Conservation (phyloP, 129 eudicot species). For the Flaveria robusta region DNA sequence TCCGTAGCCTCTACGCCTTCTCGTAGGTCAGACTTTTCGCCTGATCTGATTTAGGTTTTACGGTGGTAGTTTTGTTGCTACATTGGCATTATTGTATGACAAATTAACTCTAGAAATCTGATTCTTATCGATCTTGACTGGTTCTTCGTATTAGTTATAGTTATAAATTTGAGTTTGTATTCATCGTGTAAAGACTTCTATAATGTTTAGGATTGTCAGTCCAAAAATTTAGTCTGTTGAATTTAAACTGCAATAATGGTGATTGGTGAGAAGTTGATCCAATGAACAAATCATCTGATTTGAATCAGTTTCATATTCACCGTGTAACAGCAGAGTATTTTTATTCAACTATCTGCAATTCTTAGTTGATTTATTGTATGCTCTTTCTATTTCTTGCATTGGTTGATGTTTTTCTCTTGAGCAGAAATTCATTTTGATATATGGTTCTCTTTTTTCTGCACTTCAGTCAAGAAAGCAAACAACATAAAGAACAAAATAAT, state of each 20-base stretch:
- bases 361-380: not conserved
- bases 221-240: not conserved
- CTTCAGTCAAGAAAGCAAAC: slow-evolving; percentile 63
- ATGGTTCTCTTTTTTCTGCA: slow-evolving; percentile 9
- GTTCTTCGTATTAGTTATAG: too few species aligned
- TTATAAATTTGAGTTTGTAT: too few species aligned
- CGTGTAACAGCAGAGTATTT: slow-evolving; percentile 1
- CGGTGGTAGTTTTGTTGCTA: not conserved
- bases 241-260: not conserved
- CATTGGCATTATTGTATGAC: not conserved
- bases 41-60: not conserved
- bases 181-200: too few species aligned
- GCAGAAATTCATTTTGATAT: not conserved
- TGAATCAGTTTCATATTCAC: not conserved
- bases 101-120: not conserved
- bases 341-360: not conserved
- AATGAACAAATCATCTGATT: not conserved
- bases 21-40: slow-evolving; percentile 45
- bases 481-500: slow-evolving; percentile 49
- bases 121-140: too few species aligned
- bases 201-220: not conserved
- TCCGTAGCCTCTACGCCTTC: slow-evolving; percentile 37
- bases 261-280: not conserved
- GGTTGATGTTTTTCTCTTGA: slow-evolving; percentile 11
- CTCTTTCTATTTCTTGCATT: not conserved